Evolutionary conservation across 495 filamentous ascomycete species (phyloP).

Genomic region (Penicillium flavigenum): DNA sequence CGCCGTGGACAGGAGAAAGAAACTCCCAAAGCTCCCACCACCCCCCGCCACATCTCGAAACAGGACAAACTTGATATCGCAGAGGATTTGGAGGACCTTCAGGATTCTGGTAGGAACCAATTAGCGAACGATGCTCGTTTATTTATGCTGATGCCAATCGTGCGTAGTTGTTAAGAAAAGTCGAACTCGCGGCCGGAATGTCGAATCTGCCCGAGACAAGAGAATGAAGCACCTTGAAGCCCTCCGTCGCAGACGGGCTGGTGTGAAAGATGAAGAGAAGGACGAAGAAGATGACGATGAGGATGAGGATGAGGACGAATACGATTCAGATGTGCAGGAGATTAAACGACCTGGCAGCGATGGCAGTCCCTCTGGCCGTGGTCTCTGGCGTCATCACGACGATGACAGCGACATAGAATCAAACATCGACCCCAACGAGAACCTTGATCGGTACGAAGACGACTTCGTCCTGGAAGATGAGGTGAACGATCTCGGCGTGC

Average conservation of each 20-base stretch:
- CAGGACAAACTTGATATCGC: conserved; percentile 42
- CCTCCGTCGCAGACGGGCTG: conserved; percentile 57
- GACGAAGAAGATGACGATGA: conserved; percentile 24
- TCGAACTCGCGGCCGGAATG: conserved; percentile 42
- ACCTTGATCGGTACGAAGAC: conserved; percentile 62
- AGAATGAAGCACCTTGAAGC: conserved; percentile 52
- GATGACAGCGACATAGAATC: conserved; percentile 41
- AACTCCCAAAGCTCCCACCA: conserved; percentile 28
- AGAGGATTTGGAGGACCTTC: conserved; percentile 47
- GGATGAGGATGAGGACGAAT: conserved; percentile 3
- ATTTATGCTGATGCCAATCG: background rate
- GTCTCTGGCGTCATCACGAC: conserved; percentile 5
- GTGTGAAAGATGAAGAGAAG: conserved; percentile 45
- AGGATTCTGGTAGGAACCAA: conserved; percentile 40
- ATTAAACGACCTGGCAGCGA: background rate
- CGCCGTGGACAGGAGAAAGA: conserved; percentile 16
- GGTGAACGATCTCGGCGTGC: conserved; percentile 61
- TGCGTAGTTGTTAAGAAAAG: conserved; percentile 37
- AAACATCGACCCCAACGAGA: conserved; percentile 36
- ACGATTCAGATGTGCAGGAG: conserved; percentile 11
- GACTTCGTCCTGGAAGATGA: conserved; percentile 72
- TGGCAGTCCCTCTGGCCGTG: background rate
- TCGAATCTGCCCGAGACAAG: conserved; percentile 44
- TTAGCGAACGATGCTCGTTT: background rate
- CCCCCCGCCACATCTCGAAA: conserved; percentile 16